phyloP scores from a whole-genome alignment of 192 early-diverging fungal genomes.

The Backusella sp. region DNA sequence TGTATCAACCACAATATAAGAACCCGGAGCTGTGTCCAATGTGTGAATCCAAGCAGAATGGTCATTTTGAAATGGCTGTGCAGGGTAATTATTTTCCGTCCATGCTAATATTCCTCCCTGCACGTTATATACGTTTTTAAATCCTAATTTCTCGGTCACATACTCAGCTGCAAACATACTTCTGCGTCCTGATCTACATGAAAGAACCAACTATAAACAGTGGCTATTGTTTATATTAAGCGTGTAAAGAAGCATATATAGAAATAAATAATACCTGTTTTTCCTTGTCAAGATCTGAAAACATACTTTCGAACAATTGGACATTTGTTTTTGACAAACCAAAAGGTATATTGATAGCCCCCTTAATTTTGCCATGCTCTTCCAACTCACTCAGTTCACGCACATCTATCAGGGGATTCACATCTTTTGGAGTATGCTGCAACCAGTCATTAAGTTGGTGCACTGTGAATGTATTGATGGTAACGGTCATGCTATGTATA shows the following conservation, averaged over 20 bases:
- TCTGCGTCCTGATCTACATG: slow-evolving; percentile 22
- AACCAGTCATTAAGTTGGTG: background rate
- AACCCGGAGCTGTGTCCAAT: background rate
- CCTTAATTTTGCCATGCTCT: slow-evolving; percentile 9
- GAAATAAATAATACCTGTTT: background rate
- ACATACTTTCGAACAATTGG: slow-evolving; percentile 1
- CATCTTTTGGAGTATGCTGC: background rate
- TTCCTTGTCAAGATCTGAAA: slow-evolving; percentile 4
- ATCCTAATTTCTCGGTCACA: slow-evolving; percentile 2
- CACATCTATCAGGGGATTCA: slow-evolving; percentile 8
- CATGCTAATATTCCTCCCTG: slow-evolving; percentile 15
- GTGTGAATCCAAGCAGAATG: slow-evolving; percentile 14
- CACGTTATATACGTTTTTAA: slow-evolving; percentile 1
- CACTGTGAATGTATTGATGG: background rate
- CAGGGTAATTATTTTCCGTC: background rate
- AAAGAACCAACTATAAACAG: background rate
- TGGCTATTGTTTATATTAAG: background rate
- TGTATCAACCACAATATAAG: background rate
- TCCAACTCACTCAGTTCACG: slow-evolving; percentile 9
- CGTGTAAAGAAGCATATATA: background rate
- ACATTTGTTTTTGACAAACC: background rate
- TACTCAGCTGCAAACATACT: slow-evolving; percentile 13
- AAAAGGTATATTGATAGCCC: slow-evolving; percentile 9
- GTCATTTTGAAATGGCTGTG: slow-evolving; percentile 1
- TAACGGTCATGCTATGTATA: background rate